A percentile compares a stretch with the other conserved stretches of the same genome.
Evolutionary conservation across 305 asterid genomes (phyloP).

Genomic region (Solanum hybrid): DNA sequence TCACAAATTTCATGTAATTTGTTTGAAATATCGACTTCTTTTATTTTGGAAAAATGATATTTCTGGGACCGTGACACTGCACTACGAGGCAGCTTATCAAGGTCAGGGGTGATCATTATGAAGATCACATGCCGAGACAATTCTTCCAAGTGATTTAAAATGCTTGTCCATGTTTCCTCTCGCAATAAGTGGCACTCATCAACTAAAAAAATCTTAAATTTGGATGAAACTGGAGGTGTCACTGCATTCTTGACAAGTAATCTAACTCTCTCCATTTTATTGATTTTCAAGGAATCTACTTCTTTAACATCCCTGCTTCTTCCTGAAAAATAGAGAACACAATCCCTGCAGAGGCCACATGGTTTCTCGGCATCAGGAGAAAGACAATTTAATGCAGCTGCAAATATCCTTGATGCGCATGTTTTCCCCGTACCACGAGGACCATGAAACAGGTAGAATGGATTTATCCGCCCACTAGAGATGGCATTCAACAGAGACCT

Average conservation of each 20-base stretch:
- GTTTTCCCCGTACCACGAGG: constrained; percentile 88
- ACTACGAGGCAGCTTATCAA: constrained; percentile 52
- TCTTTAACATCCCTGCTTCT: constrained; percentile 47
- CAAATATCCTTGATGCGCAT: constrained; percentile 62
- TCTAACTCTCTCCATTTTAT: constrained; percentile 32
- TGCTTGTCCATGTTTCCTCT: constrained; percentile 52
- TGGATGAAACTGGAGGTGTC: constrained; percentile 37
- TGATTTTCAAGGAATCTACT: constrained; percentile 43
- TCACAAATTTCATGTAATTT: constrained; percentile 41
- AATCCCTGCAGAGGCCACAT: constrained; percentile 67
- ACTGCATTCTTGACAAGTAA: constrained; percentile 34
- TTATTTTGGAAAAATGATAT: constrained; percentile 47
- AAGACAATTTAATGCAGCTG: constrained; percentile 75
- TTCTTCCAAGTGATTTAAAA: constrained; percentile 44
- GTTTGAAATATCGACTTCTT: constrained; percentile 37
- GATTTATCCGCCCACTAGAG: constrained; percentile 30
- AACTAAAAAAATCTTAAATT: constrained; percentile 51
- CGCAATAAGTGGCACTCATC: constrained; percentile 77
- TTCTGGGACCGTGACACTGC: constrained; percentile 47
- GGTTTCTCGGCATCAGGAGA: constrained; percentile 41
- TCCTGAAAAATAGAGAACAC: constrained; percentile 57
- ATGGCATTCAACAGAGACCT: constrained; percentile 44
- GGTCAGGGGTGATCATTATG: constrained; percentile 55
- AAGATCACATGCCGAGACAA: constrained; percentile 45
- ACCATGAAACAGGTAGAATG: constrained; percentile 66